Evolutionary conservation across 148 eudicot species (phyloP).

Genomic region (Fagopyrum tataricum): DNA sequence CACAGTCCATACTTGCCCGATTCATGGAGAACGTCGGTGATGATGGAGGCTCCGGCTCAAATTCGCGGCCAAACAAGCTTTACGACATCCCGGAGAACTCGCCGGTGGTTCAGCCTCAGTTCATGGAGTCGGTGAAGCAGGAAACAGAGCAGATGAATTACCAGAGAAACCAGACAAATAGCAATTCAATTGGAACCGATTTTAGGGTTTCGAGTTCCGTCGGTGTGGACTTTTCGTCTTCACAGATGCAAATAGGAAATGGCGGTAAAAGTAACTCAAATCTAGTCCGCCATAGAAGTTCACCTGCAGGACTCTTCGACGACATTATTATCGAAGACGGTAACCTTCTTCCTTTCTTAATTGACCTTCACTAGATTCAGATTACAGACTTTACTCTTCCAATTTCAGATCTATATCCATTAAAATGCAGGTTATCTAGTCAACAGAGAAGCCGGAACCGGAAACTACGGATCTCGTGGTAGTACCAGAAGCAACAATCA

Average conservation of each 20-base stretch:
- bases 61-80: conserved; percentile 14
- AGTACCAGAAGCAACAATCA: neutral
- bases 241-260: conserved; percentile 31
- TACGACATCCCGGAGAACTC: conserved; percentile 25
- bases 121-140: conserved; percentile 32
- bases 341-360: conserved; percentile 17
- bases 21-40: conserved; percentile 35
- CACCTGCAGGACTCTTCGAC: conserved; percentile 77
- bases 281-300: conserved; percentile 78
- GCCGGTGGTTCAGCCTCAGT: conserved; percentile 22
- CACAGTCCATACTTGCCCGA: conserved; percentile 41
- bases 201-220: conserved; percentile 15
- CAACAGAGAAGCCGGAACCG: neutral
- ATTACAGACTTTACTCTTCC: neutral
- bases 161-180: conserved; percentile 17
- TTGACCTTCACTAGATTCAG: neutral
- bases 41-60: neutral
- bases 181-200: conserved; percentile 1
- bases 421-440: neutral
- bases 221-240: conserved; percentile 20
- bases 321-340: conserved; percentile 49
- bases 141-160: conserved; percentile 39
- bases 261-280: conserved; percentile 28
- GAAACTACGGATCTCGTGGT: neutral
- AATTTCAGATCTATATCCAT: neutral